Evolutionary conservation across 371 early-diverging fungal species (phyloP).

Genomic region (Mucor mucedo): DNA sequence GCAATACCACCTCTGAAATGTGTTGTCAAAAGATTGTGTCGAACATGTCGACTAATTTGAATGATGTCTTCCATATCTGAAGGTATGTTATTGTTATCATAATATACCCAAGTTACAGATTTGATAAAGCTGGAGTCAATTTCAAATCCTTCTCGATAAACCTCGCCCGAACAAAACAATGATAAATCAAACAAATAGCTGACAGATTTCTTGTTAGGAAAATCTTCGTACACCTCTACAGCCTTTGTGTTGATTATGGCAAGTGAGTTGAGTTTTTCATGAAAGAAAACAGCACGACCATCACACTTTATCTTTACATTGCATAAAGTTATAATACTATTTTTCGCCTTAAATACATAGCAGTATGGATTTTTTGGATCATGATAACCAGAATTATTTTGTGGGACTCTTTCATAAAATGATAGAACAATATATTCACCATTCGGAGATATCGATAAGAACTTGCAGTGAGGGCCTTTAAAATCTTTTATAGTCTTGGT

Average conservation of each 20-base stretch:
- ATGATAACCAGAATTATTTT: background rate
- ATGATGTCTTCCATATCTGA: background rate
- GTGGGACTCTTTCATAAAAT: background rate
- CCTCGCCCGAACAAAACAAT: background rate
- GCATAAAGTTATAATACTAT: background rate
- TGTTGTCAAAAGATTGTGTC: conserved; percentile 4
- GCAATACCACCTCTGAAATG: background rate
- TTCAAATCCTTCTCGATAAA: background rate
- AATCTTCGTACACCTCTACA: background rate
- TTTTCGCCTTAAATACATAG: background rate
- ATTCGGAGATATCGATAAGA: conserved; percentile 7
- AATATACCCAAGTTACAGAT: background rate
- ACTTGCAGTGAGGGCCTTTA: background rate
- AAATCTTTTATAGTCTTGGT: background rate
- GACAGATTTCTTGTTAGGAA: background rate
- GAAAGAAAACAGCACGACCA: conserved; percentile 7
- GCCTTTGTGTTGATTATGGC: background rate
- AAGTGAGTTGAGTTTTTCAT: background rate
- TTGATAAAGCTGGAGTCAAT: background rate
- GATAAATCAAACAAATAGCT: background rate
- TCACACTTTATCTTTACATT: background rate
- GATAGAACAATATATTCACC: conserved; percentile 2
- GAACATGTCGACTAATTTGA: conserved; percentile 7
- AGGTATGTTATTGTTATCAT: background rate
- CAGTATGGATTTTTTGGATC: background rate